Evolutionary conservation across 1,284 basidiomycete genomes (phyloP), one percentile per base, ranked within the genome.

Genomic region (Rhodotorula mucilaginosa): DNA sequence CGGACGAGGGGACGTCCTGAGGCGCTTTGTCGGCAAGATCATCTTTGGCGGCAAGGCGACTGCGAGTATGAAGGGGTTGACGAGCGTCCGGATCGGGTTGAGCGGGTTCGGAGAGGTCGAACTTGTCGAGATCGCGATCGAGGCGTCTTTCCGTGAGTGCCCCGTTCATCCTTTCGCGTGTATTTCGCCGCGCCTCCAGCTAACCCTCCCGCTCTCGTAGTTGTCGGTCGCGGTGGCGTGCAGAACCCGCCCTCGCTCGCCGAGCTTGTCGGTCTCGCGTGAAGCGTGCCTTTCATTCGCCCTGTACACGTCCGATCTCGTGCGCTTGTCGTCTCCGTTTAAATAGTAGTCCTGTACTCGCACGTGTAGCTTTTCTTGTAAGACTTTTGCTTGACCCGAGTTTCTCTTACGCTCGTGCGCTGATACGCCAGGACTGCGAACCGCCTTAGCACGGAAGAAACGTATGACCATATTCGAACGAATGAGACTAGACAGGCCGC

Each of bases 21-120:
- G 71, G 3, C 46, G 65, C 2, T 76, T 76, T 34, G 57, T 76
- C n/a, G 71, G 64, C 26, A 72, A 74, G 71, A 68, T 76, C 58
- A 56, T 74, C 4, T 75, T 76, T 52, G 70, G 67, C 5, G 58
- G 58, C n/a, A 69, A 71, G 34, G 68, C 63, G 3, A 70, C 65
- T 46, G 74, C 74, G 59, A 71, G 73, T n/a, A 74, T 76, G 57
- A 65, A 63, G 48, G 75, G 72, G 3, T 21, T 71, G 29, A 73
- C 65, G 34, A 61, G 63, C 12, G 75, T 74, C 15, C 48, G 62
- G 26, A 54, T 76, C 19, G 72, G 51, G 21, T 23, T 76, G 26
- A 59, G 66, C 2, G 72, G 74, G 34, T 69, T 70, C 31, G 74
- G 74, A 12, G 65, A 70, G 66, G 68, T 74, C 26, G 64, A 56